phyloP scores from a whole-genome alignment of 176 grass and related monocot species.

The Carex myosuroides region DNA sequence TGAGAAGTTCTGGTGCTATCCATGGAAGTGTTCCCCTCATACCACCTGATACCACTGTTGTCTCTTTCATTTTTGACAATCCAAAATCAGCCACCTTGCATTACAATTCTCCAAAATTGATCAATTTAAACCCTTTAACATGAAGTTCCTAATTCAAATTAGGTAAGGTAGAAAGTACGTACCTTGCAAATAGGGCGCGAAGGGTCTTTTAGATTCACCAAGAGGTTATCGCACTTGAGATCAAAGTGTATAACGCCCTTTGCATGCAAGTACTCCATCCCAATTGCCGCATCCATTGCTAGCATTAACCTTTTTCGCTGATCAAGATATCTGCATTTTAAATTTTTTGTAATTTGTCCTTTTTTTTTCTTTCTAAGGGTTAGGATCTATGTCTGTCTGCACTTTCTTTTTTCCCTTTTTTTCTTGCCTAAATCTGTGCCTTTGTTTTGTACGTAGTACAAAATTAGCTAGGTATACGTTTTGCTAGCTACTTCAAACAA shows the following conservation, averaged over 20 bases:
- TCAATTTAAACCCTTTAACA: background rate
- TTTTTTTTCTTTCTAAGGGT: background rate
- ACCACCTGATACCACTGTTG: constrained; percentile 81
- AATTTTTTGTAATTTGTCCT: background rate
- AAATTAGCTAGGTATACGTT: background rate
- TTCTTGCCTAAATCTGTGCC: background rate
- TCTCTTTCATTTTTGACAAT: constrained; percentile 91
- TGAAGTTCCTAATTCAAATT: background rate
- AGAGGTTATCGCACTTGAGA: constrained; percentile 96
- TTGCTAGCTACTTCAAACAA: background rate
- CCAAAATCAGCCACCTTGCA: constrained; percentile 89
- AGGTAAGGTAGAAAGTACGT: constrained; percentile 29
- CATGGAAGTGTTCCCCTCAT: constrained; percentile 98
- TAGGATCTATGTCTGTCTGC: background rate
- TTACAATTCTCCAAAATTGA: background rate
- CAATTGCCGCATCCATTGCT: constrained; percentile 92
- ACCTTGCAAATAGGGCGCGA: constrained; percentile 91
- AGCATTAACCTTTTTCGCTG: constrained; percentile 56
- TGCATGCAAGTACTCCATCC: constrained; percentile 94
- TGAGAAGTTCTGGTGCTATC: constrained; percentile 89
- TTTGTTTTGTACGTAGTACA: background rate
- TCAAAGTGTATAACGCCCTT: constrained; percentile 90
- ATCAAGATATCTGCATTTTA: constrained; percentile 42
- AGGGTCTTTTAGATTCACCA: constrained; percentile 85
- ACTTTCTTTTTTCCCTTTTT: background rate